Base-by-base conservation (phyloP, 306 rosid genomes). In the Chamaecrista fasciculata region DNA sequence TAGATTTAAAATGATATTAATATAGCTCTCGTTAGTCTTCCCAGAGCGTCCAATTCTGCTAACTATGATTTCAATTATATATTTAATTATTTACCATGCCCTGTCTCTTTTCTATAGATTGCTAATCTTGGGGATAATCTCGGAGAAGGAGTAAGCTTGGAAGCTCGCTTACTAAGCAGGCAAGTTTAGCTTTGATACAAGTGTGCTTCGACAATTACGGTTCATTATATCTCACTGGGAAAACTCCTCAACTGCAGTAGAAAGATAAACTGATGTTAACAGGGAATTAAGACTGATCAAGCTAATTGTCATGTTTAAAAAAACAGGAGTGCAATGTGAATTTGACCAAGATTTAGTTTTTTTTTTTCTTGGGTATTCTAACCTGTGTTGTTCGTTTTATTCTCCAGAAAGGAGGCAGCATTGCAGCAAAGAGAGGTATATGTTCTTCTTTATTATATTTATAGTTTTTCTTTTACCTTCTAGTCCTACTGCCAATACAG, bases 391-490 rank as follows among this genome's bases (percentile, higher is more conserved):
- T 76, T 63, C 64, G n/a, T 75, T 82, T 80, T 71, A 26, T 78
- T 77, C 37, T 59, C 77, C 91, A 94, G 99, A 73, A 94, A 94
- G 84, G 95, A 94, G 85, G 98, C 97, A 62, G 95, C 94, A 16
- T 62, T 88, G 76, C 98, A 88, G 80, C 97, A 91, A 70, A 86
- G 91, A 75, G 99, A 94, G 99, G 99, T 94, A 62, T 72, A 76
- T 80, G 11, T n/a, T 57, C 26, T 33, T 72, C 72, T 29, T 49
- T 8, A 34, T 50, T 51, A n/a, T n/a, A n/a, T n/a, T n/a, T n/a
- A n/a, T n/a, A n/a, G 34, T 28, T 1, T 16, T n/a, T 16, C 0
- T 23, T 6, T 2, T 3, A 14, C 29, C 51, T 59, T 5, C 34
- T 42, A 50, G 21, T 19, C 16, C 31, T 36, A 19, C 47, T 49